Conservation (phyloP, 225 moss, liverwort and hornwort species). For the Polytrichum commune region DNA sequence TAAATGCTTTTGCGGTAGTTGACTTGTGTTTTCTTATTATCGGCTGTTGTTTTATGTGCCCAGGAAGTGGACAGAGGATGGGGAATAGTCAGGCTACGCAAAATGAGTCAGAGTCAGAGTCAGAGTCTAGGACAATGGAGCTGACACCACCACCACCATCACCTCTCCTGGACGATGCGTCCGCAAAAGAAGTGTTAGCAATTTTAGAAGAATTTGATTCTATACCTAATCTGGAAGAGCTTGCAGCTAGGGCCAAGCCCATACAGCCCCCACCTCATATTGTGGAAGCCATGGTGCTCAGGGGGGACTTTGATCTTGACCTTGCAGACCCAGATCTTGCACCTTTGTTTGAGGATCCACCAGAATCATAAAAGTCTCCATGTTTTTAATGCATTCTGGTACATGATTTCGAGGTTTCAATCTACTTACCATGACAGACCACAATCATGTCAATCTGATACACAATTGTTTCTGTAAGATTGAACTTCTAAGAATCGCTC, state of each 20-base stretch:
- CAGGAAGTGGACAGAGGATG: conserved; percentile 15
- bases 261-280: conserved; percentile 22
- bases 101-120: neutral
- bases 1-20: too few relatives aligned
- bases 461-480: too few relatives aligned
- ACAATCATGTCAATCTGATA: too few relatives aligned
- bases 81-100: conserved; percentile 21
- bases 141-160: conserved; percentile 20
- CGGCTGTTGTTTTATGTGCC: neutral
- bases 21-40: neutral
- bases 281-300: conserved; percentile 19
- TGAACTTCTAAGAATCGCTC: too few relatives aligned
- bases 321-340: conserved; percentile 26
- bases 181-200: conserved; percentile 6
- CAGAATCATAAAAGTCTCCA: neutral
- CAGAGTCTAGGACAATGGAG: conserved; percentile 4
- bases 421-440: too few relatives aligned
- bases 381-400: too few relatives aligned
- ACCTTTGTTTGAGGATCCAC: conserved; percentile 16
- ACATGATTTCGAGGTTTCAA: too few relatives aligned
- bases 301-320: conserved; percentile 24
- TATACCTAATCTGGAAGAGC: conserved; percentile 16
- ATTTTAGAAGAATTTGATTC: conserved; percentile 15
- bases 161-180: conserved; percentile 16
- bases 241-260: conserved; percentile 17